Evolutionary conservation across 2,329 filamentous ascomycete genomes (phyloP).

Genomic region (Tolypocladium sp.): DNA sequence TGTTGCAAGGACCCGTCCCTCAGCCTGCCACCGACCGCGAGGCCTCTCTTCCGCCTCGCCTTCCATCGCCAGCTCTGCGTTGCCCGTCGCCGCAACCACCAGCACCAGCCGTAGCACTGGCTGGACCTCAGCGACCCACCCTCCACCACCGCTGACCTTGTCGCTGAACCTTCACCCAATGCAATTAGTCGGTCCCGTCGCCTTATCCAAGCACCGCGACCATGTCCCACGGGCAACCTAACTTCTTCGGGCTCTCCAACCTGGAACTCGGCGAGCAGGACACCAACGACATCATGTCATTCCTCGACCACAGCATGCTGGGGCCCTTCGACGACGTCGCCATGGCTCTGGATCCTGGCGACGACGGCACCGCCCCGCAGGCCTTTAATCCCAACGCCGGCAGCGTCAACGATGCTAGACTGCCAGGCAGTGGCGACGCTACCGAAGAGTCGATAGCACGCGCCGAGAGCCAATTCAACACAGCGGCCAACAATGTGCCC

Average conservation of each 20-base stretch:
- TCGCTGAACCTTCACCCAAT: not conserved
- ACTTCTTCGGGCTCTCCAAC: constrained; percentile 4
- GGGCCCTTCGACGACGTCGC: constrained; percentile 27
- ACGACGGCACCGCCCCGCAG: constrained; percentile 9
- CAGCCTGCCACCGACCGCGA: not conserved
- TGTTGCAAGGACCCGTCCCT: not conserved
- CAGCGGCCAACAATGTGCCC: constrained; percentile 25
- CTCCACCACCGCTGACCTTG: not conserved
- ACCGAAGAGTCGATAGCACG: constrained; percentile 20
- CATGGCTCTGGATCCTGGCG: constrained; percentile 31
- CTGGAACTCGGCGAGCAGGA: constrained; percentile 15
- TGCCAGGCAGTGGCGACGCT: constrained; percentile 8
- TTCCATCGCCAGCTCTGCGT: not conserved
- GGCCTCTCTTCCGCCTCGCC: too few relatives aligned
- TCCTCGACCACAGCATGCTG: constrained; percentile 33
- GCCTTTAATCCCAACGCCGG: constrained; percentile 11
- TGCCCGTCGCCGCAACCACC: not conserved
- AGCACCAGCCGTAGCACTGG: not conserved
- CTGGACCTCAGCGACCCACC: not conserved
- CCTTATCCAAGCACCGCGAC: not conserved
- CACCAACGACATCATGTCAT: constrained; percentile 30
- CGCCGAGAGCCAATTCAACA: constrained; percentile 24
- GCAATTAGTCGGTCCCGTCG: not conserved
- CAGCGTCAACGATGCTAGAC: constrained; percentile 8
- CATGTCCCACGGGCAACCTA: constrained; percentile 7